Evolutionary conservation across 179 eudicot species (phyloP), one percentile per base, ranked within the genome.

Genomic region (Drosera spatulata): DNA sequence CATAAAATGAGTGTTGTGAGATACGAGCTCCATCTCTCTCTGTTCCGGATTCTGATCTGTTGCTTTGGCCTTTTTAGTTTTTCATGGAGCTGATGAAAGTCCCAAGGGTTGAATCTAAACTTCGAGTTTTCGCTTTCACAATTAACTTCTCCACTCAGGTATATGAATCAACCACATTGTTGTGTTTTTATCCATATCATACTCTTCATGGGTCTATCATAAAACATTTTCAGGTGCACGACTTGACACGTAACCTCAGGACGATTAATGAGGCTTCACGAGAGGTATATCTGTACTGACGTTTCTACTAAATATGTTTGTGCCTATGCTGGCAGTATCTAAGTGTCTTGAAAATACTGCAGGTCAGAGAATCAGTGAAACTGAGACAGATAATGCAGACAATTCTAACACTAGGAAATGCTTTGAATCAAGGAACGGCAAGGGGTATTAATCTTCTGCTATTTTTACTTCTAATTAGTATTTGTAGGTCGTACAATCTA

Each of bases 11-110:
- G 37, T 48, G 60, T 58, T 38, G 62, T 59, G 46, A 43, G 10
- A 60, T 38, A 50, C 41, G 47, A 44, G 38, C 53, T 61, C 54
- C 11, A 53, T 50, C 41, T 15, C 61, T 39, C 39, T 42, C 9
- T 59, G 48, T 56, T 66, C 50, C 63, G 61, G 50, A 73, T 59
- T 43, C 6, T 55, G 45, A 45, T 54, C 53, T 13, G 53, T 46
- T 6, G 48, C 52, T 42, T 66, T 57, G 52, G 41, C 10, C 53
- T 39, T 77, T 85, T 65, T 87, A 91, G 98, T 88, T 91, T 72
- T 88, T 88, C 80, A 67, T 91, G 77, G 96, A 91, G 85, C 73
- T 91, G 79, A 91, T 91, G 96, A 91, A 88, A 69, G 98, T 91
- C 59, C 96, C 96, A 59, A 87, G 98, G 59, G 96, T 91, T 44